Percentiles rank a stretch among this genome's conserved stretches.
phyloP scores from a whole-genome alignment of 768 basidiomycete genomes.

The Macrolepiota fuliginosa region DNA sequence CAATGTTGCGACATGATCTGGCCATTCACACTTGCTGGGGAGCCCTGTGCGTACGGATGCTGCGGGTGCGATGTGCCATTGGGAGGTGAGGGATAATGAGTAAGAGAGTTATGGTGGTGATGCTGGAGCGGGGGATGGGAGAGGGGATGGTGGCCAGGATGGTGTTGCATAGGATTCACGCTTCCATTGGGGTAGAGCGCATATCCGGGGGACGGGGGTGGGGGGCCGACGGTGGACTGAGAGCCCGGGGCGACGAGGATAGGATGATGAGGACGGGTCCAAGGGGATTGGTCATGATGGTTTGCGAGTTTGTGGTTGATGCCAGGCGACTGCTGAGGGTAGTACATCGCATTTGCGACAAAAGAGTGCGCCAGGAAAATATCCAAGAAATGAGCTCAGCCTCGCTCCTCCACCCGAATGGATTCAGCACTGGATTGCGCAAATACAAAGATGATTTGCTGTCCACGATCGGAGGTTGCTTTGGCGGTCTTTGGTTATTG shows the following conservation, averaged over 20 bases:
- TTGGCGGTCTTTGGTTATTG: not conserved
- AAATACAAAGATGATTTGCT: not conserved
- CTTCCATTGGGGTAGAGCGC: conserved; percentile 72
- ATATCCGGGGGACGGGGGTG: conserved; percentile 72
- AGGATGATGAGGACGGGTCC: conserved; percentile 61
- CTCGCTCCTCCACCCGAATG: not conserved
- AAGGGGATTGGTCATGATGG: conserved; percentile 75
- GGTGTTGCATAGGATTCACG: conserved; percentile 62
- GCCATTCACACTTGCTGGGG: conserved; percentile 58
- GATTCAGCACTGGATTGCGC: not conserved
- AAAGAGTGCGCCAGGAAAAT: conserved; percentile 1
- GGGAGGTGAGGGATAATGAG: conserved; percentile 80
- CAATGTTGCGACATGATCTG: conserved; percentile 81
- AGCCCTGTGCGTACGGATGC: conserved; percentile 38
- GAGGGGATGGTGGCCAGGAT: conserved; percentile 54
- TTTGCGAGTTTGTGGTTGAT: conserved; percentile 73
- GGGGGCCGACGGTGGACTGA: conserved; percentile 57
- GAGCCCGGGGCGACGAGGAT: conserved; percentile 47
- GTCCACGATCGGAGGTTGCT: not conserved
- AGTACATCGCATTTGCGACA: conserved; percentile 67
- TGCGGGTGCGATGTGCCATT: conserved; percentile 60
- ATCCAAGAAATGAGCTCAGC: conserved; percentile 11
- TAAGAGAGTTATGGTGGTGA: conserved; percentile 77
- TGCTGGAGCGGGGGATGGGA: conserved; percentile 57
- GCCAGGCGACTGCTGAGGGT: conserved; percentile 80